Conservation (phyloP, 768 basidiomycete species). For the Lactarius indigo region DNA sequence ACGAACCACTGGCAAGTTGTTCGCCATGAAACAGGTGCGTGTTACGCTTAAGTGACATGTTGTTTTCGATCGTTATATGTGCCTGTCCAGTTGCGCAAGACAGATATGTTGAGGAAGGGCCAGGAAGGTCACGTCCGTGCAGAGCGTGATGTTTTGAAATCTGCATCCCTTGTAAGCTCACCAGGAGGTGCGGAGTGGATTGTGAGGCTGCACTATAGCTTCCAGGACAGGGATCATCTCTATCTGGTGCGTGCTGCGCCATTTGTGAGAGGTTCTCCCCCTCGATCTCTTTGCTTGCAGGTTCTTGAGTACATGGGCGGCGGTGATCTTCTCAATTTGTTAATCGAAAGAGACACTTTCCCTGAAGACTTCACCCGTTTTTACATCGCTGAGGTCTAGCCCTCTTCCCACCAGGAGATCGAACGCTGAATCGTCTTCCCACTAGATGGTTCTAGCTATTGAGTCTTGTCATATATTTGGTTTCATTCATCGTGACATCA, state of each 20-base stretch:
- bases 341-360: conserved; percentile 89
- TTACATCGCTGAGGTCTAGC: conserved; percentile 85
- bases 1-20: conserved; percentile 71
- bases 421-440: conserved; percentile 3
- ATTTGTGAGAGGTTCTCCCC: conserved; percentile 13
- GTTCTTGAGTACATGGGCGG: conserved; percentile 95
- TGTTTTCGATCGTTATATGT: conserved; percentile 19
- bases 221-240: conserved; percentile 92
- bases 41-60: conserved; percentile 24
- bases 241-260: conserved; percentile 68
- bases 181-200: conserved; percentile 87
- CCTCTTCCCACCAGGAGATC: conserved; percentile 11
- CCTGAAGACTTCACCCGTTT: conserved; percentile 90
- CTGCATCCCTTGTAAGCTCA: conserved; percentile 76
- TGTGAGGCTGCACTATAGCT: conserved; percentile 87
- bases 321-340: conserved; percentile 91
- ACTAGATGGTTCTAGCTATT: conserved; percentile 89
- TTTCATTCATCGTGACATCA: conserved; percentile 98
- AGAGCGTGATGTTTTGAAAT: conserved; percentile 90
- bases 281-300: conserved; percentile 60
- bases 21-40: conserved; percentile 92
- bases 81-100: conserved; percentile 65
- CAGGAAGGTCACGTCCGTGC: conserved; percentile 98
- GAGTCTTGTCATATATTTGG: conserved; percentile 92
- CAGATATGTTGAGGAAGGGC: conserved; percentile 92